Evolutionary conservation across 805 yeast species (phyloP).

Genomic region (Candida methanosorbosa): DNA sequence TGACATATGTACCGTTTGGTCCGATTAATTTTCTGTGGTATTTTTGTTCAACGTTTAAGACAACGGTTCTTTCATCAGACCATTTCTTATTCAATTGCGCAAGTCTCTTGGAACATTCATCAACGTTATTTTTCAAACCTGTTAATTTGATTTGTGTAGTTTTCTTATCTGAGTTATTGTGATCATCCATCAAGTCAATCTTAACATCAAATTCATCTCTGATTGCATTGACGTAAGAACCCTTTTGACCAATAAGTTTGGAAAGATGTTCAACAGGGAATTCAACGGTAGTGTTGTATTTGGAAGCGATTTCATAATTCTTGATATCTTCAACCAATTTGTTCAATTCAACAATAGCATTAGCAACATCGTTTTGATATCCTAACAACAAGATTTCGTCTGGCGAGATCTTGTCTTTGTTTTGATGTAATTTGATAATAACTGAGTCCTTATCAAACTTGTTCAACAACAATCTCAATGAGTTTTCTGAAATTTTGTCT

Average conservation of each 20-base stretch:
- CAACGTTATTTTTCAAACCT: constrained; percentile 76
- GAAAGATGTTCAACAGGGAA: constrained; percentile 65
- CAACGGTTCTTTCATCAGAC: constrained; percentile 70
- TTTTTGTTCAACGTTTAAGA: constrained; percentile 63
- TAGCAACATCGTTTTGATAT: constrained; percentile 48
- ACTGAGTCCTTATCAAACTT: constrained; percentile 23
- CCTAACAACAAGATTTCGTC: constrained; percentile 66
- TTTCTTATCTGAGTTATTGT: constrained; percentile 21
- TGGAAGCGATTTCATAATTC: constrained; percentile 28
- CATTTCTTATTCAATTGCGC: constrained; percentile 55
- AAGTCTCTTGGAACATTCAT: constrained; percentile 58
- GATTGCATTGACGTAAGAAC: constrained; percentile 59
- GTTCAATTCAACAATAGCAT: constrained; percentile 43
- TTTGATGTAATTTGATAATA: constrained; percentile 42
- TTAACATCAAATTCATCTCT: constrained; percentile 68
- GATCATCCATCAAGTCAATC: constrained; percentile 58
- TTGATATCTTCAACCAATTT: constrained; percentile 40
- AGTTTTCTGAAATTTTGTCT: constrained; percentile 45
- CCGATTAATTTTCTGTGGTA: constrained; percentile 83
- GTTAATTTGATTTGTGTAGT: constrained; percentile 47
- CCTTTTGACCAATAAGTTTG: constrained; percentile 85
- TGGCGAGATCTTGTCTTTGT: constrained; percentile 27
- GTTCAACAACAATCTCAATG: constrained; percentile 32
- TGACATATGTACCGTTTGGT: constrained; percentile 68
- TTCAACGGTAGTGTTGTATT: constrained; percentile 35